A percentile compares a stretch with the other conserved stretches of the same genome.
Conservation (phyloP, 2,329 filamentous ascomycete genomes). For the Colletotrichum higginsianum region DNA sequence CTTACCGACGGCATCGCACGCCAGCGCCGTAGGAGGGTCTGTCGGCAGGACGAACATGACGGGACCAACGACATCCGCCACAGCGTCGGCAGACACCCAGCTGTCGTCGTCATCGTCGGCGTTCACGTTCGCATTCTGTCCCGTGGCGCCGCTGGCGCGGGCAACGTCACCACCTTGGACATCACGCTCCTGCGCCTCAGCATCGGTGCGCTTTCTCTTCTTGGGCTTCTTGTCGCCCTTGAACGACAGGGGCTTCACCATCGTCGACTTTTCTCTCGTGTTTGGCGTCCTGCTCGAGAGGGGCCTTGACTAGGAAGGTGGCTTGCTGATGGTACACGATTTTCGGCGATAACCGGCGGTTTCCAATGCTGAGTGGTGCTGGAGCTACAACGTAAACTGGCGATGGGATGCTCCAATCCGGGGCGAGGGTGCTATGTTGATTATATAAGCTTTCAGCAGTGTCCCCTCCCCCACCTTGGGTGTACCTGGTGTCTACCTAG, state of each 20-base stretch:
- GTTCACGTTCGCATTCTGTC: slow-evolving; percentile 55
- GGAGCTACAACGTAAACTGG: slow-evolving; percentile 19
- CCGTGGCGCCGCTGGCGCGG: slow-evolving; percentile 39
- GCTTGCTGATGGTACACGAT: not conserved
- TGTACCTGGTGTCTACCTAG: not conserved
- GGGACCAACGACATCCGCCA: slow-evolving; percentile 84
- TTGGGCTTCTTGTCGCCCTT: slow-evolving; percentile 98
- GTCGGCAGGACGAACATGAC: slow-evolving; percentile 87
- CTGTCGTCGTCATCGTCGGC: slow-evolving; percentile 79
- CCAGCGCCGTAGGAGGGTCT: slow-evolving; percentile 79
- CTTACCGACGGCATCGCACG: slow-evolving; percentile 88
- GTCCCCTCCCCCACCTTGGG: slow-evolving; percentile 36
- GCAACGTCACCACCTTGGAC: slow-evolving; percentile 50
- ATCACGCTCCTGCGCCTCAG: slow-evolving; percentile 55
- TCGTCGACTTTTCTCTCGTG: slow-evolving; percentile 52
- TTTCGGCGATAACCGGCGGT: slow-evolving; percentile 31
- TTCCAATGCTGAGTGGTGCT: slow-evolving; percentile 13
- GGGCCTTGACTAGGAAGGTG: slow-evolving; percentile 28
- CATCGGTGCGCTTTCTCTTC: slow-evolving; percentile 84
- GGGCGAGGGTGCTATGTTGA: not conserved
- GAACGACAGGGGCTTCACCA: slow-evolving; percentile 93
- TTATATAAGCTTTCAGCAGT: slow-evolving; percentile 26
- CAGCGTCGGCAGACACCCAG: slow-evolving; percentile 88
- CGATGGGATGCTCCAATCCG: slow-evolving; percentile 26
- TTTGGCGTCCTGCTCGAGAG: not conserved